These are phyloP conservation scores for Aspergillus haitiensis DNA, from an alignment of 495 filamentous ascomycete species.

Conservation along the genomic window DNA sequence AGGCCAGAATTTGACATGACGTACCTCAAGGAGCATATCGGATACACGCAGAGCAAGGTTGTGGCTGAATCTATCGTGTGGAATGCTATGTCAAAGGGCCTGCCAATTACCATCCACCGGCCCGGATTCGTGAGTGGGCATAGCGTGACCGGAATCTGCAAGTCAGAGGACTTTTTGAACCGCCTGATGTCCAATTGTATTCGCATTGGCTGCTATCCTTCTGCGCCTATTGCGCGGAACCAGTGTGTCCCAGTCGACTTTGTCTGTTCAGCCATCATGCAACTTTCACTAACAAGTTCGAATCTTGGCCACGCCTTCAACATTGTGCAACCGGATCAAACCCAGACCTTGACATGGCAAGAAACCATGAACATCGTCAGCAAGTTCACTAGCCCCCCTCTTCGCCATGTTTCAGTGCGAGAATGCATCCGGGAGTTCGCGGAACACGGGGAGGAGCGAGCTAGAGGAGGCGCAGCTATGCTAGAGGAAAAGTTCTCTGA, in stretches of 20 bases:
- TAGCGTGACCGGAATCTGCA: conserved; percentile 16
- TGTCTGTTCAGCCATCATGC: conserved; percentile 12
- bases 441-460: no score
- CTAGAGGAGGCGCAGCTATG: no score
- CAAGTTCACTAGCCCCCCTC: no score
- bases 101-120: conserved; percentile 23
- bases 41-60: conserved; percentile 24
- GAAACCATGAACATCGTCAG: no score
- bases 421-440: no score
- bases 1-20: conserved; percentile 4
- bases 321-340: conserved; percentile 13
- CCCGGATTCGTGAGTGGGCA: conserved; percentile 18
- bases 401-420: no score
- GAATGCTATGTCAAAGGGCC: conserved; percentile 17
- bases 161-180: conserved; percentile 21
- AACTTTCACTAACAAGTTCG: conserved; percentile 1
- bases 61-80: conserved; percentile 18
- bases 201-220: conserved; percentile 18
- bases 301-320: conserved; percentile 20
- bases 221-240: conserved; percentile 9
- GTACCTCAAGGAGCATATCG: conserved; percentile 12
- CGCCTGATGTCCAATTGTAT: conserved; percentile 17
- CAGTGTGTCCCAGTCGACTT: conserved; percentile 22
- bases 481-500: no score
- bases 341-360: no score